Evolutionary conservation across 2,329 filamentous ascomycete species (phyloP).

Genomic region (Trichoderma harzianum): DNA sequence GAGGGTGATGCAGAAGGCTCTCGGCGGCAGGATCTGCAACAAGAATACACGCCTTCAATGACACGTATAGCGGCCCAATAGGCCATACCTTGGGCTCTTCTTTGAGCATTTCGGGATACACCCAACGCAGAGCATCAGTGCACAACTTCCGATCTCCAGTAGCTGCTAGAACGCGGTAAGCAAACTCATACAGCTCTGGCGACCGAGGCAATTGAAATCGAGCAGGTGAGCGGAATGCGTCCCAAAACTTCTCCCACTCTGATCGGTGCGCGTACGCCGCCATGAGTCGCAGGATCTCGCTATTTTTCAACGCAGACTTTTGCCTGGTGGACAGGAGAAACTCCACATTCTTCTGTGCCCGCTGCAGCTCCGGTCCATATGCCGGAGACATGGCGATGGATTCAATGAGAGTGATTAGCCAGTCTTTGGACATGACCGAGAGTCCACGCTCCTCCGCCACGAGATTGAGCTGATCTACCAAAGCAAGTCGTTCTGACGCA

Average conservation of each 20-base stretch:
- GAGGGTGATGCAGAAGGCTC: slow-evolving; percentile 25
- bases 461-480: slow-evolving; percentile 43
- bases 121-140: slow-evolving; percentile 48
- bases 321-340: slow-evolving; percentile 38
- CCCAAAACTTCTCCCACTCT: slow-evolving; percentile 59
- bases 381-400: slow-evolving; percentile 33
- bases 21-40: slow-evolving; percentile 53
- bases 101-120: slow-evolving; percentile 56
- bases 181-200: slow-evolving; percentile 50
- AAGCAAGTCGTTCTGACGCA: slow-evolving; percentile 31
- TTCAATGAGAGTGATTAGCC: slow-evolving; percentile 49
- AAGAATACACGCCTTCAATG: slow-evolving; percentile 53
- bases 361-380: slow-evolving; percentile 33
- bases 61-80: slow-evolving; percentile 41
- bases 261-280: slow-evolving; percentile 42
- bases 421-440: slow-evolving; percentile 40
- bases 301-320: slow-evolving; percentile 36
- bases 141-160: slow-evolving; percentile 43
- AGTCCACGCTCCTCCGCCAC: slow-evolving; percentile 46
- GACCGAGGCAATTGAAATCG: slow-evolving; percentile 48
- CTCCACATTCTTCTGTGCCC: slow-evolving; percentile 45
- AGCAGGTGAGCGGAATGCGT: slow-evolving; percentile 55
- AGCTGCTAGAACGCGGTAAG: slow-evolving; percentile 49
- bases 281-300: slow-evolving; percentile 43
- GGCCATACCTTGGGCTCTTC: slow-evolving; percentile 51